Evolutionary conservation across 352 stramenopile genomes (phyloP), one percentile per base, ranked within the genome.

Genomic region (Globisporangium rhizosaccharum): DNA sequence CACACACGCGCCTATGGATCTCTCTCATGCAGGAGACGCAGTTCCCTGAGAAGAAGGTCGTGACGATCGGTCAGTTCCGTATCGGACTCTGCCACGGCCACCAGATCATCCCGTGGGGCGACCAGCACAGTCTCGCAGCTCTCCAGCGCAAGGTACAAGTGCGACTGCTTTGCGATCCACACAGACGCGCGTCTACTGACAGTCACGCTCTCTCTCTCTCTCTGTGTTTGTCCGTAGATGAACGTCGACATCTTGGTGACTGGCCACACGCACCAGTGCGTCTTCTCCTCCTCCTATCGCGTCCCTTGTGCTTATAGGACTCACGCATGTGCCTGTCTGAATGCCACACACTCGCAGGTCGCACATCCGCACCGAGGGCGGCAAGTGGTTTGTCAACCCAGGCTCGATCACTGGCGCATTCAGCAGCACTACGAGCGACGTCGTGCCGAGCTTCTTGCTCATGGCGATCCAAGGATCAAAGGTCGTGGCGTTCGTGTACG

Each of bases 21-120:
- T 39, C 33, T 39, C 33, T 39, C 6, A 18, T 20, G 18, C 63
- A 93, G 73, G 80, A 92, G 36, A 57, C 76, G 51, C 61, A 65
- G 15, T 98, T 98, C 63, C 96, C 96, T 7, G 97, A 99, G 70
- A 88, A 73, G 10, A 98, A 97, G 59, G 83, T 99, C 36, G 71
- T 99, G 20, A 92, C 92, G 26, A 98, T 99, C 51, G 97, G 97
- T 8, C 75, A 97, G 53, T 99, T 99, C 68, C 88, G 88, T 53
- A 98, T 99, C 53, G 97, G 97, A 0, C 72, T 99, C 20, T 97
- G 97, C 50, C 97, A 99, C 63, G 97, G 97, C 33, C 97, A 99
- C 80, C 96, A 99, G 66, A 72, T 96, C 47, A 76, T 97, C n/a
- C 88, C 88, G 11, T 96, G 88, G 87, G 92, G 90, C 9, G 92